phyloP scores from a whole-genome alignment of 2,329 filamentous ascomycete species.

The Alternaria gansuensis region DNA sequence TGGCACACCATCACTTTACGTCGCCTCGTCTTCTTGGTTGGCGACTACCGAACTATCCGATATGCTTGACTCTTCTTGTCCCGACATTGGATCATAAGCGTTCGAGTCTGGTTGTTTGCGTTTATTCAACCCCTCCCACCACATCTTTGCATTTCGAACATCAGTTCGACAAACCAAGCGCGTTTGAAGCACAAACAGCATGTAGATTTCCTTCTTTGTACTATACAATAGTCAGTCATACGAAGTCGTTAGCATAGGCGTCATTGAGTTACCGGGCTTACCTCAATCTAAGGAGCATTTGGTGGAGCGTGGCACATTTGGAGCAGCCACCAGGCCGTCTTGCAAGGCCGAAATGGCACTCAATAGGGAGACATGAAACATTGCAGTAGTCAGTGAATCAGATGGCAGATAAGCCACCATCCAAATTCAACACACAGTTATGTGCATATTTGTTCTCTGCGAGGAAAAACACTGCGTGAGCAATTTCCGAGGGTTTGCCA shows the following conservation, averaged over 20 bases:
- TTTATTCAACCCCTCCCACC: neutral
- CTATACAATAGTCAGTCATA: conserved; percentile 22
- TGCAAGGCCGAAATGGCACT: conserved; percentile 11
- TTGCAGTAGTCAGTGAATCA: conserved; percentile 19
- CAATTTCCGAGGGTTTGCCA: conserved; percentile 74
- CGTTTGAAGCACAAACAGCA: conserved; percentile 3
- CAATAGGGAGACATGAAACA: neutral
- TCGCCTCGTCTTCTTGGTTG: neutral
- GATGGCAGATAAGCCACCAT: conserved; percentile 79
- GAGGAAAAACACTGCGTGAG: conserved; percentile 82
- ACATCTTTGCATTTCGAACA: neutral
- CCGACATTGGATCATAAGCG: conserved; percentile 2
- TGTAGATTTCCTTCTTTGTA: conserved; percentile 24
- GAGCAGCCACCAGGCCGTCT: conserved; percentile 5
- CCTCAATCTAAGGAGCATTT: conserved; percentile 17
- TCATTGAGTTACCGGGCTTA: conserved; percentile 26
- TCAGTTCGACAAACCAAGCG: neutral
- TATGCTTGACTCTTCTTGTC: neutral
- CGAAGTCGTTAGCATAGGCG: conserved; percentile 20
- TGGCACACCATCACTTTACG: neutral
- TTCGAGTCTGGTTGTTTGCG: neutral
- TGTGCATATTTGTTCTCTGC: conserved; percentile 82
- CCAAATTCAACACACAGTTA: conserved; percentile 85
- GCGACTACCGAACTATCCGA: neutral
- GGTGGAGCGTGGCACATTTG: conserved; percentile 8